These are phyloP conservation scores for Maudiozyma turicensis DNA, from an alignment of 805 yeast genomes.

Conservation along the genomic window DNA sequence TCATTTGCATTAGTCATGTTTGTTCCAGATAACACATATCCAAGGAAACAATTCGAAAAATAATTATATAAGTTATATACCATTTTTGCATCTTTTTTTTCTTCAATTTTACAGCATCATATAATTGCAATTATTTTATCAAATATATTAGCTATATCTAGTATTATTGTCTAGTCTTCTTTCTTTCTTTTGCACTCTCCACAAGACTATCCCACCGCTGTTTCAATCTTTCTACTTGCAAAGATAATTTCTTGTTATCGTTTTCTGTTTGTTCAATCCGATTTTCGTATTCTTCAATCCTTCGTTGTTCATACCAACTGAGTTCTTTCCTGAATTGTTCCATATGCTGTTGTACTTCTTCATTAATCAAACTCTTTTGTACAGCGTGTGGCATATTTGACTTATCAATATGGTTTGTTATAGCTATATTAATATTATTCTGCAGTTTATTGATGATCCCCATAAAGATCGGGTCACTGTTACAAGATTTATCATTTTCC, in stretches of 20 bases:
- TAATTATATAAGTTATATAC: no score
- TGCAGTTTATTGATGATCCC: conserved; percentile 13
- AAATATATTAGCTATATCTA: no score
- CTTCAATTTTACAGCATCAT: no score
- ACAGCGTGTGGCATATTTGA: background rate
- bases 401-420: background rate
- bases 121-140: no score
- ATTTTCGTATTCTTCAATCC: conserved; percentile 28
- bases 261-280: conserved; percentile 30
- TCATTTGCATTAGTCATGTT: no score
- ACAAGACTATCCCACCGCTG: conserved; percentile 59
- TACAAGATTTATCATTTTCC: conserved; percentile 4
- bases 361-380: background rate
- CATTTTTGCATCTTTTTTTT: no score
- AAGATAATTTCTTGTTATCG: conserved; percentile 39
- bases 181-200: conserved; percentile 51
- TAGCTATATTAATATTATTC: conserved; percentile 6
- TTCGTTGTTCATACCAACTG: conserved; percentile 29
- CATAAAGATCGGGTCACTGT: background rate
- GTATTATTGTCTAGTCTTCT: conserved; percentile 25
- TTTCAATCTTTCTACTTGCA: conserved; percentile 42
- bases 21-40: no score
- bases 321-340: conserved; percentile 31
- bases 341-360: conserved; percentile 5
- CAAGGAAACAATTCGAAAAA: no score